Conservation (phyloP, 371 early-diverging fungal genomes). For the Syncephalastrum monosporum region DNA sequence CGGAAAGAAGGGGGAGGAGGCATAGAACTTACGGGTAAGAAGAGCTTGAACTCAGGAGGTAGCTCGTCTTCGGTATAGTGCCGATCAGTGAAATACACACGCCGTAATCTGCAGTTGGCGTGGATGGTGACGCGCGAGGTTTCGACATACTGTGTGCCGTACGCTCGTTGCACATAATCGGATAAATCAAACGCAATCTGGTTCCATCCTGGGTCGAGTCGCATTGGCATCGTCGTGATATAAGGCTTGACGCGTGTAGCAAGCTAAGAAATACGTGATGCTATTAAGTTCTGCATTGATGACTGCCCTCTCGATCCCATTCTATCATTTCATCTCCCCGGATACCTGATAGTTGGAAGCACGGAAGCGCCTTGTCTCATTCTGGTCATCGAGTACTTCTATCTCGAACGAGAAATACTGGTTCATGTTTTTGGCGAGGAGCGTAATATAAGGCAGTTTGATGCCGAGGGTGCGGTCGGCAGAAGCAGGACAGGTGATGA, state of each 20-base stretch:
- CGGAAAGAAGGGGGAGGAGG: not conserved
- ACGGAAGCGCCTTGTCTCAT: conserved; percentile 76
- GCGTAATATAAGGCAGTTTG: conserved; percentile 85
- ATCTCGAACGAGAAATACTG: conserved; percentile 93
- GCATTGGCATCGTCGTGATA: conserved; percentile 92
- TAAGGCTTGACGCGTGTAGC: conserved; percentile 82
- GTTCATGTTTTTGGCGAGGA: conserved; percentile 84
- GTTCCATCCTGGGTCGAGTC: conserved; percentile 96
- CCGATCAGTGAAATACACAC: conserved; percentile 90
- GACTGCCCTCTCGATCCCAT: not conserved
- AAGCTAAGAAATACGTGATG: conserved; percentile 38
- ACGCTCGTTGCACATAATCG: conserved; percentile 84
- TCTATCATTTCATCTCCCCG: too few species aligned
- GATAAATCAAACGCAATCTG: conserved; percentile 87
- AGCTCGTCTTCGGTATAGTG: conserved; percentile 90
- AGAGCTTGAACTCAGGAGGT: conserved; percentile 91
- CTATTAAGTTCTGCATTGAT: not conserved
- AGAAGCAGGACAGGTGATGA: conserved; percentile 82
- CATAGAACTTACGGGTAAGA: conserved; percentile 62
- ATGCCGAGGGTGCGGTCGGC: conserved; percentile 83
- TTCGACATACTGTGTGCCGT: conserved; percentile 89
- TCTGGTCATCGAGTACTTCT: conserved; percentile 81
- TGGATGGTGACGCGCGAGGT: conserved; percentile 87
- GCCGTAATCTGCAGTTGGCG: conserved; percentile 86
- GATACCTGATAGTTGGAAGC: conserved; percentile 90